Evolutionary conservation across 2,329 filamentous ascomycete species (phyloP), one percentile per base, ranked within the genome.

Genomic region (Pseudogymnoascus sp.): DNA sequence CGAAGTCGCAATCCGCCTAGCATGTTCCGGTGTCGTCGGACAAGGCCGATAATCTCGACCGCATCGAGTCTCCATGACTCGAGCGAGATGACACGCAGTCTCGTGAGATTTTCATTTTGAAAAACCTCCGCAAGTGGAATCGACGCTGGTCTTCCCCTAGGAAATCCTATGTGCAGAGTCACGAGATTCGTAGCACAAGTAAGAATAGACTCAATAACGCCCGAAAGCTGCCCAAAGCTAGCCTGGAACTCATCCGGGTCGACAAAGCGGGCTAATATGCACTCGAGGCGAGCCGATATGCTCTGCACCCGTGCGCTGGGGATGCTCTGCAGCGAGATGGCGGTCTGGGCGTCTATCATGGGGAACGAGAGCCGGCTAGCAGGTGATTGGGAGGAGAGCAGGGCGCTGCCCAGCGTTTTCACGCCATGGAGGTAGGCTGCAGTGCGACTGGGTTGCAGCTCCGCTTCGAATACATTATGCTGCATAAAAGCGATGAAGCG

Each of bases 131-230:
- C 83, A 2, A 89, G 77, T 4, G 78, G 77, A 18, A 88, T 72
- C 21, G 79, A 80, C 2, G 88, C 73, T 0, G 85, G 85, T 16
- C 77, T 72, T 63, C 82, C 78, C 5, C 81, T 79, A 0, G 83
- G 83, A 67, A 88, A 89, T 3, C 86, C 85, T 36, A 89, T 78
- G 68, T 89, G 85, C 16, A 89, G 76, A 18, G 84, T 81, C 64
- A 83, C 79, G 69, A 89, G 81, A 64, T 85, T 85, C 62, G 78
- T 79, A 4, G 86, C 83, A 8, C 82, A 79, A 2, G 73, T 76
- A 68, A 89, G 87, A 23, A 88, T 78, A 4, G 77, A 78, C 47
- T 78, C 77, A 67, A 88, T 87, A 7, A 85, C 75, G 2, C 73
- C 72, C 3, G 85, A 86, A 0, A 89, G 75, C 64, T 82, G 79